A percentile compares a stretch with the other conserved stretches of the same genome.
Evolutionary conservation across 2,329 filamentous ascomycete species (phyloP).

Genomic region (Elsinoe arachidis): DNA sequence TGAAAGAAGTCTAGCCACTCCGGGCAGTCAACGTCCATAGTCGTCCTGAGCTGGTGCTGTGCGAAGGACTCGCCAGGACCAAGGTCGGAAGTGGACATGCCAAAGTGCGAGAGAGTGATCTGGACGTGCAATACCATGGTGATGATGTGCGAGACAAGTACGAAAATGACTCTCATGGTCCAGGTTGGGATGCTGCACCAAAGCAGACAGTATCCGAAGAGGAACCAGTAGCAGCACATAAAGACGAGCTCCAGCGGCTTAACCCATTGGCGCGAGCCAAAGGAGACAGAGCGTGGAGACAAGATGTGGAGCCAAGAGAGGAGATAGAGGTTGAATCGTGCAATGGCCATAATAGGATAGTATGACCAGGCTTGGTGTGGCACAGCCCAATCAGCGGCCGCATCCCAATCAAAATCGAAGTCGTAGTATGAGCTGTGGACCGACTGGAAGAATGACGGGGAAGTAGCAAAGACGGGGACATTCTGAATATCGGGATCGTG

Average conservation of each 20-base stretch:
- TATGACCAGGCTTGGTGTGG: slow-evolving; percentile 74
- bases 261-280: slow-evolving; percentile 75
- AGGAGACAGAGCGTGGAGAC: slow-evolving; percentile 58
- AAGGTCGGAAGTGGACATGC: slow-evolving; percentile 59
- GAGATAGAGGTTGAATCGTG: slow-evolving; percentile 78
- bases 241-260: slow-evolving; percentile 70
- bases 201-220: slow-evolving; percentile 76
- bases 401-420: slow-evolving; percentile 68
- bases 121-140: slow-evolving; percentile 63
- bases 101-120: slow-evolving; percentile 65
- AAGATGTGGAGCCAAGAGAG: slow-evolving; percentile 73
- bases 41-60: slow-evolving; percentile 61
- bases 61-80: slow-evolving; percentile 58
- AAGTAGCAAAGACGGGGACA: slow-evolving; percentile 80
- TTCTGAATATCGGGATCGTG: slow-evolving; percentile 43
- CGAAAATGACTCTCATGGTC: slow-evolving; percentile 61
- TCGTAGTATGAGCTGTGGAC: slow-evolving; percentile 78
- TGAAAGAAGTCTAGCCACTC: slow-evolving; percentile 64
- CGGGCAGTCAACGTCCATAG: slow-evolving; percentile 66
- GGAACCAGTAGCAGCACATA: slow-evolving; percentile 73
- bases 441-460: slow-evolving; percentile 66
- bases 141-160: slow-evolving; percentile 55
- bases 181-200: slow-evolving; percentile 64
- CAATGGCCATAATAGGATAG: slow-evolving; percentile 71
- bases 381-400: slow-evolving; percentile 59